A percentile compares a stretch with the other conserved stretches of the same genome.
Conservation (phyloP, 2,329 filamentous ascomycete species). For the Seiridium unicorne region DNA sequence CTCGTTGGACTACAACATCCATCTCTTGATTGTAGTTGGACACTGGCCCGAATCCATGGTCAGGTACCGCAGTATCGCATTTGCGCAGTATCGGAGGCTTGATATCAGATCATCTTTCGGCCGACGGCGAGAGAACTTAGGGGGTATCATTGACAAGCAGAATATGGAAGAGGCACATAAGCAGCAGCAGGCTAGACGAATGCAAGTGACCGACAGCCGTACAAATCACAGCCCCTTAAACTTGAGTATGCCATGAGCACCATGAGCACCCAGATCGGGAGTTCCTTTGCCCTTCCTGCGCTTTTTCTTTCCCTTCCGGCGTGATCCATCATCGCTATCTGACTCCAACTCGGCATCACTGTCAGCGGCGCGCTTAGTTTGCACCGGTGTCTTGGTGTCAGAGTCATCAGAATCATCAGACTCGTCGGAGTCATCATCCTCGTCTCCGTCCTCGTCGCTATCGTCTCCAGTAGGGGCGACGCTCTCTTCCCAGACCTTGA, state of each 20-base stretch:
- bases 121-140: not conserved
- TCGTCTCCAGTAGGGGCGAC: constrained; percentile 45
- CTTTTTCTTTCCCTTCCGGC: constrained; percentile 43
- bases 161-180: not conserved
- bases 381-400: constrained; percentile 32
- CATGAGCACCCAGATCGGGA: constrained; percentile 45
- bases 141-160: not conserved
- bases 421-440: constrained; percentile 43
- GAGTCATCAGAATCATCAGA: constrained; percentile 37
- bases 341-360: constrained; percentile 39
- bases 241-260: constrained; percentile 49
- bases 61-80: not conserved
- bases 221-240: constrained; percentile 43
- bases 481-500: constrained; percentile 87
- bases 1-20: no score
- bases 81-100: no score
- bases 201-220: no score
- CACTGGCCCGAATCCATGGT: not conserved
- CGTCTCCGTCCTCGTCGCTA: constrained; percentile 36
- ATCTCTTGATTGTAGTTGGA: no score
- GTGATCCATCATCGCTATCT: constrained; percentile 44
- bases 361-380: constrained; percentile 36
- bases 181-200: not conserved
- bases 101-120: no score
- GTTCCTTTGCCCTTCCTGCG: constrained; percentile 38